These are phyloP conservation scores for Clavulina sp. DNA, from an alignment of 768 basidiomycete genomes.

Conservation along the genomic window DNA sequence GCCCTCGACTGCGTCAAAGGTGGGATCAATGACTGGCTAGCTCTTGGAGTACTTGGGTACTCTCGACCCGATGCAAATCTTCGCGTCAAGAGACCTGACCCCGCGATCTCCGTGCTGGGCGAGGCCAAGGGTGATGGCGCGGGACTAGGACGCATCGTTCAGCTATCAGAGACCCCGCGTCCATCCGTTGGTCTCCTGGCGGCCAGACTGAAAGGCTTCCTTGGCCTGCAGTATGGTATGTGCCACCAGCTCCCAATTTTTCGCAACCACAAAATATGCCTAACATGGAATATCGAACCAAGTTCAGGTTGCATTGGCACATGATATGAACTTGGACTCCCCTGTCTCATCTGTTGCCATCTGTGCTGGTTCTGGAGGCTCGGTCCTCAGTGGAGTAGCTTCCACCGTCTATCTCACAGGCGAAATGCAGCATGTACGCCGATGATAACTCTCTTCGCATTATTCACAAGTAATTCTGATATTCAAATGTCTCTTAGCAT, in stretches of 20 bases:
- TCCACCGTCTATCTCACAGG: conserved; percentile 89
- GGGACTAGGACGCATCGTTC: conserved; percentile 54
- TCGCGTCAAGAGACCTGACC: conserved; percentile 20
- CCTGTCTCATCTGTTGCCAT: conserved; percentile 43
- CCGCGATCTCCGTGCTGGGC: conserved; percentile 4
- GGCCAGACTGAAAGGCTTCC: conserved; percentile 47
- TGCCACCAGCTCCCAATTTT: not conserved
- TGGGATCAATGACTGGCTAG: conserved; percentile 87
- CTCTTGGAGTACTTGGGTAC: conserved; percentile 18
- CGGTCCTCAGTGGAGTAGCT: conserved; percentile 46
- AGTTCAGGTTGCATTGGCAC: conserved; percentile 7
- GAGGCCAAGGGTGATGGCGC: conserved; percentile 16
- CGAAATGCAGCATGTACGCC: conserved; percentile 37
- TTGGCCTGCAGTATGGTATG: conserved; percentile 44
- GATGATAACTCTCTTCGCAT: not conserved
- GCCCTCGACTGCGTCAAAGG: conserved; percentile 68
- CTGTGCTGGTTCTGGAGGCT: conserved; percentile 80
- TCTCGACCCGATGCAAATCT: not conserved
- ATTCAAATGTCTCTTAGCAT: conserved; percentile 37
- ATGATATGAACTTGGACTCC: not conserved
- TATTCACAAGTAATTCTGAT: not conserved
- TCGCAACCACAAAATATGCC: not conserved
- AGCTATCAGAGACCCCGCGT: conserved; percentile 36
- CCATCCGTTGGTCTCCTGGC: conserved; percentile 44
- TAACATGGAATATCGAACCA: not conserved